These are phyloP conservation scores for Barnettozyma siamensis DNA, from an alignment of 805 yeast genomes.

Conservation along the genomic window DNA sequence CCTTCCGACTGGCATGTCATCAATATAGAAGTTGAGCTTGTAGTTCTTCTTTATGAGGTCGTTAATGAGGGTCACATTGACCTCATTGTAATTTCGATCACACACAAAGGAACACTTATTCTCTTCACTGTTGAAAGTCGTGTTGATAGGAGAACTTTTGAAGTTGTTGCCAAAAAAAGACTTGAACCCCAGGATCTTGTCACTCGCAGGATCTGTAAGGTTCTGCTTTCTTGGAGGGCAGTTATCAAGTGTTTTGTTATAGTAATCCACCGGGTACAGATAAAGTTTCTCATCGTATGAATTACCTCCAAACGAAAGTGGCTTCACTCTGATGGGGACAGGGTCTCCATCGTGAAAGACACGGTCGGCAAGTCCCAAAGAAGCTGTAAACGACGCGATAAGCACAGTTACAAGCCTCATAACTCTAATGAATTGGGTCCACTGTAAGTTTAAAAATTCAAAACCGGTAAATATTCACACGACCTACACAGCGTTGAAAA, in stretches of 20 bases:
- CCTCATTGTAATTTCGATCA: conserved; percentile 16
- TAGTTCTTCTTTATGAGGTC: conserved; percentile 25
- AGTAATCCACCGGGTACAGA: conserved; percentile 22
- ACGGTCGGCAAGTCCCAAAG: background rate
- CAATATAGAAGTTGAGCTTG: conserved; percentile 25
- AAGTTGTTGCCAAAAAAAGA: conserved; percentile 16
- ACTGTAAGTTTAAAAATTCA: too few relatives aligned
- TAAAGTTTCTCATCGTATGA: conserved; percentile 20
- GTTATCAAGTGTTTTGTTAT: conserved; percentile 18
- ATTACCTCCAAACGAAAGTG: conserved; percentile 24
- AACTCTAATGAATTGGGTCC: too few relatives aligned
- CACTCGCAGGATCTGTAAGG: conserved; percentile 1
- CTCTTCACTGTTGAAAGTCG: conserved; percentile 11
- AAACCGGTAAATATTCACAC: conserved; percentile 1
- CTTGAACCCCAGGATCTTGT: conserved; percentile 1
- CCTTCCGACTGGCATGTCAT: conserved; percentile 27
- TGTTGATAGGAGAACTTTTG: conserved; percentile 18
- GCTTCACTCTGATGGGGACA: conserved; percentile 17
- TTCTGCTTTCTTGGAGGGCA: conserved; percentile 16
- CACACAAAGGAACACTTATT: conserved; percentile 15
- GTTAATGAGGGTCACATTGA: conserved; percentile 24
- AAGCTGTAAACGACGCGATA: background rate
- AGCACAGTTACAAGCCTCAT: background rate
- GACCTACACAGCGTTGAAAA: background rate
- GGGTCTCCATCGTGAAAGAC: conserved; percentile 13